Conservation (phyloP, 1,139 yeast genomes). For the Hansenula sp. region DNA sequence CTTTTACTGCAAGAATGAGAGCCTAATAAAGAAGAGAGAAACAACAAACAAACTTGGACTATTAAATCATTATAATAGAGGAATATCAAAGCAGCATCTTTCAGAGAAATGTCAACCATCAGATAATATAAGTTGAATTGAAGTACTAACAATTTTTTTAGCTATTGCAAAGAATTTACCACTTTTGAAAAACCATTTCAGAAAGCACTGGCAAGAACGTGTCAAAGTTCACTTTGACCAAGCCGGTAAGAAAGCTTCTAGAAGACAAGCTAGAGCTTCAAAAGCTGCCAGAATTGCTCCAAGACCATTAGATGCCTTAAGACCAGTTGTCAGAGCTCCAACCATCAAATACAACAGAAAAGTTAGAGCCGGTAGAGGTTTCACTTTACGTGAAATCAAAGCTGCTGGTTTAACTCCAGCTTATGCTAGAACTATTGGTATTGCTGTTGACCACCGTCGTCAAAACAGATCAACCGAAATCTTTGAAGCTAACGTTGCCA, state of each 20-base stretch:
- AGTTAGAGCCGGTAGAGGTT: slow-evolving; percentile 98
- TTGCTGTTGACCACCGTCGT: slow-evolving; percentile 98
- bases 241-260: slow-evolving; percentile 94
- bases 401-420: slow-evolving; percentile 91
- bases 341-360: slow-evolving; percentile 97
- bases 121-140: no score
- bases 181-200: slow-evolving; percentile 90
- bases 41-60: no score
- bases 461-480: slow-evolving; percentile 94
- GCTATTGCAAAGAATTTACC: slow-evolving; percentile 96
- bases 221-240: slow-evolving; percentile 98
- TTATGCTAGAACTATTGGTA: slow-evolving; percentile 95
- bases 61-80: no score
- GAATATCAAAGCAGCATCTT: no score
- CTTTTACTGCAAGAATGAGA: no score
- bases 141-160: slow-evolving; percentile 29
- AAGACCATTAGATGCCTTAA: slow-evolving; percentile 88
- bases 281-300: slow-evolving; percentile 95
- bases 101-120: no score
- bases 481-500: slow-evolving; percentile 86
- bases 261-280: slow-evolving; percentile 88
- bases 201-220: slow-evolving; percentile 99
- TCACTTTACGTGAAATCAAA: slow-evolving; percentile 93
- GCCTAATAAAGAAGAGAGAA: no score
- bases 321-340: slow-evolving; percentile 97